phyloP scores from a whole-genome alignment of 2,329 filamentous ascomycete genomes.

The Cladosporium sphaerospermum region DNA sequence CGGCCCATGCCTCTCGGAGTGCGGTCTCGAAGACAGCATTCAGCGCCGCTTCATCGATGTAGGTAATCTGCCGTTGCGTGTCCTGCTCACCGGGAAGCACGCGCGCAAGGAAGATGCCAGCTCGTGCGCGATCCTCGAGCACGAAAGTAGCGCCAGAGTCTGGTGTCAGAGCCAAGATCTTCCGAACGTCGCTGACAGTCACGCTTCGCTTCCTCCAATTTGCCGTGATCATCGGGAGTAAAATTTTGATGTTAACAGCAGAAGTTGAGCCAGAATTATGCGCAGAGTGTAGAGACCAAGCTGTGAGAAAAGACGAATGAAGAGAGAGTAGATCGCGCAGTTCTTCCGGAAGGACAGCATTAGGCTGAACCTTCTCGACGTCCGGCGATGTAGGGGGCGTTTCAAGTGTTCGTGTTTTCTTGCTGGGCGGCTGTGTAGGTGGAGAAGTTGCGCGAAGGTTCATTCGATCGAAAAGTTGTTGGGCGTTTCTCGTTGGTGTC shows the following conservation, averaged over 20 bases:
- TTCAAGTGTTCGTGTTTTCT: slow-evolving; percentile 19
- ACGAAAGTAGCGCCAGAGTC: slow-evolving; percentile 17
- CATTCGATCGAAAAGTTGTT: slow-evolving; percentile 30
- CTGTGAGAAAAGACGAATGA: slow-evolving; percentile 43
- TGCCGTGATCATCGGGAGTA: slow-evolving; percentile 37
- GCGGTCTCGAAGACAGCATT: slow-evolving; percentile 46
- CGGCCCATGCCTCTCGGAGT: slow-evolving; percentile 41
- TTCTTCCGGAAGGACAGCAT: slow-evolving; percentile 32
- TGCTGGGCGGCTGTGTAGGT: slow-evolving; percentile 17
- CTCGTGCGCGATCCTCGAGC: slow-evolving; percentile 26
- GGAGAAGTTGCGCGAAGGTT: slow-evolving; percentile 22
- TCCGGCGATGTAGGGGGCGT: slow-evolving; percentile 31
- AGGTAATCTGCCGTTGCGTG: slow-evolving; percentile 15
- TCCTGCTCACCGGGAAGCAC: slow-evolving; percentile 2
- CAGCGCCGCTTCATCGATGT: slow-evolving; percentile 33
- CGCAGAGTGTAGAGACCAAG: slow-evolving; percentile 45
- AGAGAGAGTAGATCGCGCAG: slow-evolving; percentile 40
- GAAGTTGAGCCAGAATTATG: slow-evolving; percentile 41
- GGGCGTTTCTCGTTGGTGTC: slow-evolving; percentile 31
- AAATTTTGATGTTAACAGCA: slow-evolving; percentile 36
- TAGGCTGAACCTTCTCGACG: slow-evolving; percentile 14
- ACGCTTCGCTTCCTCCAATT: slow-evolving; percentile 43
- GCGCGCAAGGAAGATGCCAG: slow-evolving; percentile 20
- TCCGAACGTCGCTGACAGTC: slow-evolving; percentile 40
- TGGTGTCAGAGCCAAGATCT: slow-evolving; percentile 37